These are phyloP conservation scores for Annulohypoxylon nitens DNA, from an alignment of 495 filamentous ascomycete species.

Conservation along the genomic window DNA sequence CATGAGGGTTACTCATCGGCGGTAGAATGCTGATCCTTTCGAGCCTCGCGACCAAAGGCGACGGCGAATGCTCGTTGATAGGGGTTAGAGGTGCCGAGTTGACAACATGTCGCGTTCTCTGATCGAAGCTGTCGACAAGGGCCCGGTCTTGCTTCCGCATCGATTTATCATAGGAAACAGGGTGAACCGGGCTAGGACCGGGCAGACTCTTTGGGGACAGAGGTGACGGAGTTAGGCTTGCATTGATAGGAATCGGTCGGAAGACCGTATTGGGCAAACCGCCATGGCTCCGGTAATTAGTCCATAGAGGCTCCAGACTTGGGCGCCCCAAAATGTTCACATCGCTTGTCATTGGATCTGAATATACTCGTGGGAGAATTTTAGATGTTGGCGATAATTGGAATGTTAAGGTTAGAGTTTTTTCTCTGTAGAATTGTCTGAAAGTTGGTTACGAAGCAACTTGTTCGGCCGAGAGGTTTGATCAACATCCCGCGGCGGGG, in stretches of 20 bases:
- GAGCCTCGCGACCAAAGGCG: constrained; percentile 48
- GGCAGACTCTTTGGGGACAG: constrained; percentile 51
- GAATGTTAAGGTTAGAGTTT: neutral
- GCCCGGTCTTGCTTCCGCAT: constrained; percentile 58
- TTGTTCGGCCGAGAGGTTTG: constrained; percentile 9
- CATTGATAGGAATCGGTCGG: constrained; percentile 44
- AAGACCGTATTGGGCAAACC: constrained; percentile 32
- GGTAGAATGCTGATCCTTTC: constrained; percentile 49
- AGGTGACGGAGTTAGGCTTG: constrained; percentile 49
- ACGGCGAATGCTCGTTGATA: constrained; percentile 46
- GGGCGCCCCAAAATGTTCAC: constrained; percentile 49
- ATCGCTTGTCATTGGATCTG: constrained; percentile 44
- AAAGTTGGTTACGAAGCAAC: constrained; percentile 4
- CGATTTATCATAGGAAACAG: constrained; percentile 51
- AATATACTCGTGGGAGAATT: neutral
- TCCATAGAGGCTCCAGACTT: constrained; percentile 57
- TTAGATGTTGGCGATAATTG: neutral
- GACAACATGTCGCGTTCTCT: constrained; percentile 40
- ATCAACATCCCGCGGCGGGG: constrained; percentile 6
- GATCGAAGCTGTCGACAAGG: constrained; percentile 57
- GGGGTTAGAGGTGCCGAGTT: constrained; percentile 38
- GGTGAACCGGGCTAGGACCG: constrained; percentile 57
- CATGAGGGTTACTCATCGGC: constrained; percentile 18
- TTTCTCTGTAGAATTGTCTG: constrained; percentile 19
- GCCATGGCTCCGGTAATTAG: constrained; percentile 41